Base-by-base conservation (phyloP, 2,329 filamentous ascomycete species). In the Trichoderma pleuroti region DNA sequence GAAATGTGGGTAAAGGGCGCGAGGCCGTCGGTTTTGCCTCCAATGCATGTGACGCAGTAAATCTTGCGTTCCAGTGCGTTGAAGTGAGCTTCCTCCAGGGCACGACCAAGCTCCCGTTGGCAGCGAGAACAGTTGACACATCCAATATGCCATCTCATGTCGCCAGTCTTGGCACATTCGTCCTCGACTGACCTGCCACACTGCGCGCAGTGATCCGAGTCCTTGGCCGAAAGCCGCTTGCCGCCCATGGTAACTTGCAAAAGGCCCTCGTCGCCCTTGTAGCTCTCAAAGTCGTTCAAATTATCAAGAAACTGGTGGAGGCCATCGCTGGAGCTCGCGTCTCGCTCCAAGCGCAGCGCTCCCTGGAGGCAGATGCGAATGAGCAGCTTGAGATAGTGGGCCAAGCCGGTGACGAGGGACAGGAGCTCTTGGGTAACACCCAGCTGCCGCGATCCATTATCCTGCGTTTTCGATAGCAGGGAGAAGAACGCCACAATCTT, bases 401-500 rank as follows among this genome's bases (percentile, higher is more conserved):
- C 96, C 65, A 99, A 87, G 42, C 96, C 95, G 49, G 96, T 99
- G 67, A 99, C 96, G 9, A 99, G 87, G 8, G 95, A 97, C n/a
- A 99, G 83, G n/a, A 99, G 87, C 80, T 99, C 96, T 80, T 99
- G 96, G 10, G 96, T 99, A 36, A 99, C 96, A 56, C 96, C 96
- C 54, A 98, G 88, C 79, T 98, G 96, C 71, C 93, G 88, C 46
- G 93, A 90, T n/a, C 92, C 93, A 10, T 91, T 93, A 77, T 98
- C 94, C 78, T 98, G 95, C 1, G 94, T 96, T 80, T 97, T 97
- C 7, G 95, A 97, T 10, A 99, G 86, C 21, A 99, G 85, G 14
- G 94, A 94, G 80, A 99, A 99, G 84, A 99, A 99, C 30, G 95
- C 93, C 7, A 99, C 96, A 68, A 99, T 97, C 82, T 99, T 99